Percentiles rank a stretch among this genome's conserved stretches.
phyloP scores from a whole-genome alignment of 1,139 yeast species.

The Kurtzmaniella quercitrusa region DNA sequence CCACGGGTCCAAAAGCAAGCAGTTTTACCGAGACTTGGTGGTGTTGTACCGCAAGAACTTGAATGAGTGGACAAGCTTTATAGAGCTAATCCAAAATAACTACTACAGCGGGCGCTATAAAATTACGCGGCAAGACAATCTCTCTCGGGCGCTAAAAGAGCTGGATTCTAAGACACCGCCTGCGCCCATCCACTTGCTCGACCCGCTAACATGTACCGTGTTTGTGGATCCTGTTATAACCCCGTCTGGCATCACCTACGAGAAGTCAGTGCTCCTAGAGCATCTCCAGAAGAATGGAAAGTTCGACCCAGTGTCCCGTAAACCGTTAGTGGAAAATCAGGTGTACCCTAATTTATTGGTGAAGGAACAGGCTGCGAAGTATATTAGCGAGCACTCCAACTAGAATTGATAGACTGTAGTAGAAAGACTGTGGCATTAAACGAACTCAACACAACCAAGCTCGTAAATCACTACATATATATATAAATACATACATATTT shows the following conservation, averaged over 20 bases:
- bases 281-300: conserved; percentile 23
- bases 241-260: conserved; percentile 48
- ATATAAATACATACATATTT: not conserved
- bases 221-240: conserved; percentile 47
- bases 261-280: conserved; percentile 33
- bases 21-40: conserved; percentile 15
- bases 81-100: conserved; percentile 20
- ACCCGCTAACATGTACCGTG: conserved; percentile 44
- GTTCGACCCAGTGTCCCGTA: conserved; percentile 22
- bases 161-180: not conserved
- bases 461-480: no score
- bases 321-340: conserved; percentile 31
- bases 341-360: conserved; percentile 41
- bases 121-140: not conserved
- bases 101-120: conserved; percentile 15
- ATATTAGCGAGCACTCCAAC: conserved; percentile 8
- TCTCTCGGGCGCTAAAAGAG: not conserved
- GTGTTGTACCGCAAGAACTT: conserved; percentile 15
- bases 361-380: conserved; percentile 34
- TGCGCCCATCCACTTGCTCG: conserved; percentile 41
- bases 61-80: conserved; percentile 16
- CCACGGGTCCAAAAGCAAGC: conserved; percentile 10
- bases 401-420: not conserved
- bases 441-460: no score
- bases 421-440: no score